phyloP scores from a whole-genome alignment of 805 yeast species.

The Candida saitoana region DNA sequence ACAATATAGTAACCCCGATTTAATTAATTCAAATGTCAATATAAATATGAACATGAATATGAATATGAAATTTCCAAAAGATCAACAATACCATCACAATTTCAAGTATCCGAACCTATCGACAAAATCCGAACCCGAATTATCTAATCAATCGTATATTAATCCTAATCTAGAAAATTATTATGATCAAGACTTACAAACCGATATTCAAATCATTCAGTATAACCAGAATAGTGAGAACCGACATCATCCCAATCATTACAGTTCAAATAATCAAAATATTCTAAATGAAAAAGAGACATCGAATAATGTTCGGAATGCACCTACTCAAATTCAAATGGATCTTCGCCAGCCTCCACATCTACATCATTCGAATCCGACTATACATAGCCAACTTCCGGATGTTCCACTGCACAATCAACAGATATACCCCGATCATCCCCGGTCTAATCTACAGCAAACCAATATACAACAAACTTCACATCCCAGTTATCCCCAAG shows the following conservation, averaged over 20 bases:
- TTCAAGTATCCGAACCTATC: not conserved
- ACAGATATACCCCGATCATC: not conserved
- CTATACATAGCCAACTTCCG: not conserved
- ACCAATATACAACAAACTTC: not conserved
- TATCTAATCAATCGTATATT: not conserved
- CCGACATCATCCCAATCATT: not conserved
- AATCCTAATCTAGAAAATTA: not conserved
- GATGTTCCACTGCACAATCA: not conserved
- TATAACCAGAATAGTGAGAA: not conserved
- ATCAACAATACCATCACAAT: not conserved
- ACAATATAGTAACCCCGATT: not conserved
- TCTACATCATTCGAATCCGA: not conserved
- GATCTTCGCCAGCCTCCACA: not conserved
- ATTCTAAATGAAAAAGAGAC: not conserved
- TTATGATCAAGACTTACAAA: not conserved
- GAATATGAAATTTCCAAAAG: not conserved
- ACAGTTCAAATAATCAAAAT: not conserved
- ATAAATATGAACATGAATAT: too few species aligned
- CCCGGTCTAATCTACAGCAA: too few species aligned
- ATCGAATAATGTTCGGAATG: too few species aligned
- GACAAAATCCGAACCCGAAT: not conserved
- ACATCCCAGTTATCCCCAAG: not conserved
- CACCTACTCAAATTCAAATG: not conserved
- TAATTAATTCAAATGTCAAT: too few species aligned
- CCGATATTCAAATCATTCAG: not conserved